Conservation (phyloP, 2,329 filamentous ascomycete genomes). For the Paecilomyces sp. region DNA sequence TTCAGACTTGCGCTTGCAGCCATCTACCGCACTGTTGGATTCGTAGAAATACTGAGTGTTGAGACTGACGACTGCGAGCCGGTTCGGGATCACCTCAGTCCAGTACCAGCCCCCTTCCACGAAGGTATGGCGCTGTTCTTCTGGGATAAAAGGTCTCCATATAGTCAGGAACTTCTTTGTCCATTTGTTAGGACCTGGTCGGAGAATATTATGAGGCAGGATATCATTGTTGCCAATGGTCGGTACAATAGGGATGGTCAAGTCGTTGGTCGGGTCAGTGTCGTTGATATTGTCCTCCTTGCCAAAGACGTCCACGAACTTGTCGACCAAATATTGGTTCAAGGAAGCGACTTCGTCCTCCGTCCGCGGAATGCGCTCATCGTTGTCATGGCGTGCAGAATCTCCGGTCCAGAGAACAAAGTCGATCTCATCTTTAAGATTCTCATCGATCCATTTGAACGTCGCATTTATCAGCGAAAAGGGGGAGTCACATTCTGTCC, state of each 20-base stretch:
- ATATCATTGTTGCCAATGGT: slow-evolving; percentile 98
- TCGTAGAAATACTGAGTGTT: slow-evolving; percentile 97
- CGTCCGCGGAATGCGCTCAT: slow-evolving; percentile 70
- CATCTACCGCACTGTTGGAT: slow-evolving; percentile 87
- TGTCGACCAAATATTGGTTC: slow-evolving; percentile 68
- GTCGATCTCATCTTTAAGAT: slow-evolving; percentile 72
- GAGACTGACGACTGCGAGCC: slow-evolving; percentile 82
- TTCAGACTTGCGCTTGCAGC: slow-evolving; percentile 69
- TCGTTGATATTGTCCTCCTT: slow-evolving; percentile 43
- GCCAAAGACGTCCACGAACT: slow-evolving; percentile 69
- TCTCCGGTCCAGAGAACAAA: slow-evolving; percentile 94
- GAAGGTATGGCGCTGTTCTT: slow-evolving; percentile 86
- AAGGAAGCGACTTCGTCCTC: slow-evolving; percentile 67
- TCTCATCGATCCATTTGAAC: slow-evolving; percentile 75
- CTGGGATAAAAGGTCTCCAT: slow-evolving; percentile 83
- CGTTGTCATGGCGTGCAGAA: slow-evolving; percentile 81
- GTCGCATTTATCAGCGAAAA: slow-evolving; percentile 76
- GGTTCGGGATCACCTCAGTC: slow-evolving; percentile 79
- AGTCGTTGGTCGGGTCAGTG: slow-evolving; percentile 47
- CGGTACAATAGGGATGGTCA: slow-evolving; percentile 74
- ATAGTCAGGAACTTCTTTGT: slow-evolving; percentile 68
- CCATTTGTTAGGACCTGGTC: slow-evolving; percentile 79
- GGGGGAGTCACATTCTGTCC: slow-evolving; percentile 82
- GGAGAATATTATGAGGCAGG: slow-evolving; percentile 90
- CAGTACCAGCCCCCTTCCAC: slow-evolving; percentile 91